Evolutionary conservation across 768 basidiomycete species (phyloP), one percentile per base, ranked within the genome.

Genomic region (Fibroporia radiculosa): DNA sequence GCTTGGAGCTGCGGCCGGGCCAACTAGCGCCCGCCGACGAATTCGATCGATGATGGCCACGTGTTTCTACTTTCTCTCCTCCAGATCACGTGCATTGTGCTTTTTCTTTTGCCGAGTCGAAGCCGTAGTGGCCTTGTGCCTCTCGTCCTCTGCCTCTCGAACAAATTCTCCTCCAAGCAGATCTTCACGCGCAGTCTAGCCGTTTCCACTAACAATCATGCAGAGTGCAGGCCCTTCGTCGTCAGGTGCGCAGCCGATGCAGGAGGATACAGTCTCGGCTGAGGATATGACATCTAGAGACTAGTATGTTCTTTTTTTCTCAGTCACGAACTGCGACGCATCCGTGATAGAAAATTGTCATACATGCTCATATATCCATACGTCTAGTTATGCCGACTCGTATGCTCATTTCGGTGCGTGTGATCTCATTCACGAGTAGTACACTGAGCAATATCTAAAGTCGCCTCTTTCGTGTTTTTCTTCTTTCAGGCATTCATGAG

Each of bases 391-490:
- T 73, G 91, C 91, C 46, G 91, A 95, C 65, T 95, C 91, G 19
- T 95, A 95, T 62, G 92, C 92, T 27, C 91, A 93, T 68, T 93
- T 93, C 49, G 91, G 91, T 91, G 29, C 33, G 48, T 14, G 33
- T 22, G 16, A 20, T 26, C 19, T 24, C 18, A 19, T 14, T 26
- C 7, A 35, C 16, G 20, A 35, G 16, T 8, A 7, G 13, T 35
- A 6, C 34, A 35, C 8, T 6, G 7, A n/a, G 34, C 7, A 23
- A 28, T 22, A 31, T 35, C 44, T 8, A 16, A 20, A 31, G 22
- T 25, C 32, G 8, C 20, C 22, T 34, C 38, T 24, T n/a, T n/a
- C n/a, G 31, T 20, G 28, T 27, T 37, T 31, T 28, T 12, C n/a
- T 26, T 24, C 50, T 10, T 28, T 18, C 56, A 96, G 92, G 93